phyloP scores from a whole-genome alignment of 1,284 basidiomycete species.

The Pterula multifida region DNA sequence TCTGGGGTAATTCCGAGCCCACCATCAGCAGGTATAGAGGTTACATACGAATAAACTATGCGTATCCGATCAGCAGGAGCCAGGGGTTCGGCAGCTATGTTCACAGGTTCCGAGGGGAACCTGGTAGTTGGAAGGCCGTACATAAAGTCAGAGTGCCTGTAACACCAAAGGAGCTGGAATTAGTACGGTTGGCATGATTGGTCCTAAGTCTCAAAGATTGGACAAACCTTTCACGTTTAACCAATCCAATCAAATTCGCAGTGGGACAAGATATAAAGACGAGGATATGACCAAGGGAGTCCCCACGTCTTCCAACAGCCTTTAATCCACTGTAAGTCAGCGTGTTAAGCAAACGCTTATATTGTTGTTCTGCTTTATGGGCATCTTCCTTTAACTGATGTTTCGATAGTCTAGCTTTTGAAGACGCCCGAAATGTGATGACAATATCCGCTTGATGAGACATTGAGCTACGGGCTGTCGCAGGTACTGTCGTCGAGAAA shows the following conservation, averaged over 20 bases:
- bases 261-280: constrained; percentile 70
- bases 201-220: background rate
- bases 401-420: constrained; percentile 38
- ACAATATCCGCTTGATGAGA: constrained; percentile 57
- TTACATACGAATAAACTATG: constrained; percentile 69
- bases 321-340: constrained; percentile 52
- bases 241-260: constrained; percentile 49
- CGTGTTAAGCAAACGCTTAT: constrained; percentile 47
- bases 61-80: constrained; percentile 60
- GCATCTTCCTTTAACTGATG: constrained; percentile 49
- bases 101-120: constrained; percentile 26
- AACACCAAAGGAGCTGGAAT: constrained; percentile 11
- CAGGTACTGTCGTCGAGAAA: no score
- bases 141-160: constrained; percentile 50
- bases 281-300: constrained; percentile 65
- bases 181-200: no score
- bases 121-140: constrained; percentile 47
- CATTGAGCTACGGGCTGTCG: constrained; percentile 15
- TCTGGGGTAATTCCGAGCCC: constrained; percentile 72
- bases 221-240: constrained; percentile 66
- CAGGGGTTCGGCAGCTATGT: constrained; percentile 26
- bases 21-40: constrained; percentile 56
- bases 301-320: constrained; percentile 63
- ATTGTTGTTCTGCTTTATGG: constrained; percentile 54
- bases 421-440: constrained; percentile 51